Base-by-base conservation (phyloP, 805 yeast genomes). In the Pichia exigua region DNA sequence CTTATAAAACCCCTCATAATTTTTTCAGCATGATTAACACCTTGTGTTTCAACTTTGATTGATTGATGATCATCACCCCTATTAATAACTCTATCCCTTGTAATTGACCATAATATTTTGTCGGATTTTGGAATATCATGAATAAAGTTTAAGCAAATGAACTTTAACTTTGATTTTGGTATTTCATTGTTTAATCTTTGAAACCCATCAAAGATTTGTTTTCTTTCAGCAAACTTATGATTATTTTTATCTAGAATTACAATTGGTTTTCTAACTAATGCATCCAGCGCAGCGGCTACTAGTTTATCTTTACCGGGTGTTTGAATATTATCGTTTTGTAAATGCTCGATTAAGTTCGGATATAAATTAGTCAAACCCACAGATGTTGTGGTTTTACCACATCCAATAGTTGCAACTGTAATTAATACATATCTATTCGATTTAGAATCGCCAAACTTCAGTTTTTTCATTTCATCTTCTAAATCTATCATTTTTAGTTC, bases 61-160 rank as follows among this genome's bases (percentile, higher is more conserved):
- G 91, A 81, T 64, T 87, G 96, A 64, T 94, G 99, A 56, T 87
- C 84, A 61, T 90, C 90, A 2, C 97, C 97, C 59, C 99, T 75
- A 2, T 63, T 61, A 7, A 73, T 46, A 0, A 92, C 85, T 50
- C 97, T 73, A 0, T 70, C 64, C 10, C 70, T 65, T 0, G 97
- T 87, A 0, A 81, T 53, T 2, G 71, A 58, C 76, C 80, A 77
- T 1, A 82, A 58, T 6, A 65, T 58, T 5, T 67, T 56, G 42
- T 62, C 60, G 6, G 28, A 32, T 32, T 54, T 58, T 5, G 55
- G 51, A 7, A 46, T 46, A 9, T 55, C 42, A 0, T 77, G 74
- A 20, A 48, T 38, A 63, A 87, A 92, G 56, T 89, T 82, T 45
- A 91, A 63, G 24, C 88, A 87, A 28, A 92, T 74, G 47, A 79